Base-by-base conservation (phyloP, 306 rosid species). In the Canavalia gladiata region DNA sequence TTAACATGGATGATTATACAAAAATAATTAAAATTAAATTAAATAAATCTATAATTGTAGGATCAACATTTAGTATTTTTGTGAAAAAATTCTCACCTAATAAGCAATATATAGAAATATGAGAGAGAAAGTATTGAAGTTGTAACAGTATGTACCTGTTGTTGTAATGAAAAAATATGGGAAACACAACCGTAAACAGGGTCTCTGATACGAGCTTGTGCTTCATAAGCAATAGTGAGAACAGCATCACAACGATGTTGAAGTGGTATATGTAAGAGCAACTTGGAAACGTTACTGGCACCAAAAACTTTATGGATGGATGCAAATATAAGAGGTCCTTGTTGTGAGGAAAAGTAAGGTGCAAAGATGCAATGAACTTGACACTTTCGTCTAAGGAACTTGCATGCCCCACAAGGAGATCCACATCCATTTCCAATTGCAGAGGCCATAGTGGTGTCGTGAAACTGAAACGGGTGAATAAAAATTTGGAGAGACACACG, bases 321-420 rank as follows among this genome's bases (percentile, higher is more conserved):
- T n/a, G 98, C 98, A 76, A 96, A 96, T 55, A 92, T 79, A 0
- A 97, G 93, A 8, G 97, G 89, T 0, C 98, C 97, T 85, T 90
- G 97, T 47, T 96, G 98, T 0, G 92, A 89, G 87, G 92, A 88
- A 60, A 96, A 96, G 56, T 96, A 96, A 3, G 99, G 99, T 4
- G 98, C 99, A 82, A 96, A 96, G 31, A 96, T 79, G 77, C 98
- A 96, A 2, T 96, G 98, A 3, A 87, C 9, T 1, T 94, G 92
- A 49, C 99, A 96, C 87, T 94, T 96, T 55, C 99, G 58, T 75
- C 99, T 57, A 0, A 96, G 95, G 81, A 93, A 96, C 86, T 96
- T 96, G 92, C 99, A 96, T 64, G 99, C 99, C 30, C 99, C 99
- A 35, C 99, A 96, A 42, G 99, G 99, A 12, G 99, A 93, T 0